Base-by-base conservation (phyloP, 202 grass and related monocot genomes). In the Elaeis oleifera region DNA sequence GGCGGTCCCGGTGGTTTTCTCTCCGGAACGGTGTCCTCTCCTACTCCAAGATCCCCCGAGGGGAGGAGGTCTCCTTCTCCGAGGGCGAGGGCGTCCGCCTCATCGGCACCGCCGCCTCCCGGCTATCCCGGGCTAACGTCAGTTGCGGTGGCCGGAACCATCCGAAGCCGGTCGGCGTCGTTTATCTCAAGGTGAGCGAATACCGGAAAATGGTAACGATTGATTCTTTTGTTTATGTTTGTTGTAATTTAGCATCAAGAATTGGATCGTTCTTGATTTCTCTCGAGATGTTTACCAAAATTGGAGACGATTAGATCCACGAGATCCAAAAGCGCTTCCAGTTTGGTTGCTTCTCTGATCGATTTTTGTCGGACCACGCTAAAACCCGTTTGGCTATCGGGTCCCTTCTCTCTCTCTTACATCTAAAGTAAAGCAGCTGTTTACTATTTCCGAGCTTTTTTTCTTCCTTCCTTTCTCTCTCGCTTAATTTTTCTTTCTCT, bases 11-110 rank as follows among this genome's bases (percentile, higher is more conserved):
- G 52, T 82, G 74, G 86, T 90, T 90, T 67, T 58, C 73, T 23
- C 53, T 90, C 57, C 68, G 71, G 36, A 72, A 78, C 23, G 78
- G 71, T 49, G 52, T 90, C 19, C 76, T 90, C 68, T 53, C 76
- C 72, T 90, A 90, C 73, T 85, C 63, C 60, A 90, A 79, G 82
- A 82, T 85, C 75, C 71, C 52, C 20, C 82, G 68, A 26, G 75
- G 59, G 24, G 59, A 66, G 0, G 4, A 50, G 9, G 23, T 54
- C 9, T 51, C 17, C 16, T 13, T 9, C 39, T 1, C 68, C 4
- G 64, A 24, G 64, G 11, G 54, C 22, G 60, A 3, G 36, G 31
- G 64, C 24, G 65, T 66, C 18, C 60, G 72, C 16, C 60, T 84
- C 49, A 83, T 89, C 39, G 85, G 85, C 3, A 23, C 19, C 16